Conservation (phyloP, 2,329 filamentous ascomycete species). For the Monosporascus cannonballus region DNA sequence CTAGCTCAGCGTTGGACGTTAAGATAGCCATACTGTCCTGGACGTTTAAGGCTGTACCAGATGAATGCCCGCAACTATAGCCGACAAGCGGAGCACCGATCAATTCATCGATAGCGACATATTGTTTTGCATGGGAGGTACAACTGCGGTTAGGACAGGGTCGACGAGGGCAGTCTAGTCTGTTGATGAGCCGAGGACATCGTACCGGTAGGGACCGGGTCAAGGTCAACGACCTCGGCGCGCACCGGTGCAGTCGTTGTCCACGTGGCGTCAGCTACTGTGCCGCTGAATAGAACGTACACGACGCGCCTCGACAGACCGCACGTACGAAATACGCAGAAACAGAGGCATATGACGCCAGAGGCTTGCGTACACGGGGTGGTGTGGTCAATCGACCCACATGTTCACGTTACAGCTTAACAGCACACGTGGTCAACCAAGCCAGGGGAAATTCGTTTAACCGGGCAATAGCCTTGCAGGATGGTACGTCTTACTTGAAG, state of each 20-base stretch:
- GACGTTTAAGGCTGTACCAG: no score
- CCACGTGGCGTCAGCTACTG: constrained; percentile 67
- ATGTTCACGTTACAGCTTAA: constrained; percentile 66
- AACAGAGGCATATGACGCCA: constrained; percentile 58
- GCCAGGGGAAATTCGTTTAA: constrained; percentile 45
- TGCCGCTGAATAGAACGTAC: constrained; percentile 61
- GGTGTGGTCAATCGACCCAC: constrained; percentile 71
- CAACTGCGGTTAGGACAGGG: no score
- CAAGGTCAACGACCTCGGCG: constrained; percentile 68
- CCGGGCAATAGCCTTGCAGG: neutral
- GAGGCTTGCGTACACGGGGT: constrained; percentile 56
- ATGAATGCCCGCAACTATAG: no score
- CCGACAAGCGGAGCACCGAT: no score
- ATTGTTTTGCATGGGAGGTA: no score
- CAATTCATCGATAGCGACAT: no score
- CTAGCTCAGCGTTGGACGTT: no score
- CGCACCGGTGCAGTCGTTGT: constrained; percentile 62
- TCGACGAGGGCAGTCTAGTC: no score
- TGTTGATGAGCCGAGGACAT: neutral
- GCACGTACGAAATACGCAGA: constrained; percentile 64
- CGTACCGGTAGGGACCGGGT: constrained; percentile 56
- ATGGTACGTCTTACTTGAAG: constrained; percentile 14
- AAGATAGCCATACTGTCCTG: no score
- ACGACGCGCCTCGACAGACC: constrained; percentile 61
- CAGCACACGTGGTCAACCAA: constrained; percentile 57